Conservation (phyloP, 140 eudicot species). For the Oenanthe javanica region DNA sequence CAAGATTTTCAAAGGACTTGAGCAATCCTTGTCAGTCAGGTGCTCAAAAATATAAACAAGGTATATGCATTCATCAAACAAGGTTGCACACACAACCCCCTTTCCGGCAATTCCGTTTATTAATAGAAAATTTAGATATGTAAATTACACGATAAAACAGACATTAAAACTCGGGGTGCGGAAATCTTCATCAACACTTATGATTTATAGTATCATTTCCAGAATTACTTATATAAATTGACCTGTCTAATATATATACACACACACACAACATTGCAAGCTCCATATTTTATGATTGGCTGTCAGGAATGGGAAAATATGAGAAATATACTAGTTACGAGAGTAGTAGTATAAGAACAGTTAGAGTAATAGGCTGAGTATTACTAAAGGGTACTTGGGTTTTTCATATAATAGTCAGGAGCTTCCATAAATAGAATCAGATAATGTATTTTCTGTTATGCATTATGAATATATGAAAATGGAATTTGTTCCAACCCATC, state of each 20-base stretch:
- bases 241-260: not conserved
- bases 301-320: too few species aligned
- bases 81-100: not conserved
- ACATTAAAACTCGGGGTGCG: not conserved
- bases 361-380: too few species aligned
- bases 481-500: too few species aligned
- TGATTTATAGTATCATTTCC: not conserved
- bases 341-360: too few species aligned
- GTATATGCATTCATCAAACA: not conserved
- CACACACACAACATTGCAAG: not conserved
- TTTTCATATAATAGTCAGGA: too few species aligned
- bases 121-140: too few species aligned
- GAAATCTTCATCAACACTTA: not conserved
- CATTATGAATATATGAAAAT: too few species aligned
- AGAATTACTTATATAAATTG: not conserved
- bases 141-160: not conserved
- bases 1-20: not conserved
- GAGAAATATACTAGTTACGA: too few species aligned
- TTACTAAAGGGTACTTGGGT: too few species aligned
- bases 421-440: too few species aligned
- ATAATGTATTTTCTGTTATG: too few species aligned
- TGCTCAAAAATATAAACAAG: not conserved
- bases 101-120: not conserved
- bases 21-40: not conserved
- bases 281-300: not conserved